Percentiles rank a stretch among this genome's conserved stretches.
Evolutionary conservation across 805 yeast genomes (phyloP).

Genomic region (Saccharomycopsis javanensis): DNA sequence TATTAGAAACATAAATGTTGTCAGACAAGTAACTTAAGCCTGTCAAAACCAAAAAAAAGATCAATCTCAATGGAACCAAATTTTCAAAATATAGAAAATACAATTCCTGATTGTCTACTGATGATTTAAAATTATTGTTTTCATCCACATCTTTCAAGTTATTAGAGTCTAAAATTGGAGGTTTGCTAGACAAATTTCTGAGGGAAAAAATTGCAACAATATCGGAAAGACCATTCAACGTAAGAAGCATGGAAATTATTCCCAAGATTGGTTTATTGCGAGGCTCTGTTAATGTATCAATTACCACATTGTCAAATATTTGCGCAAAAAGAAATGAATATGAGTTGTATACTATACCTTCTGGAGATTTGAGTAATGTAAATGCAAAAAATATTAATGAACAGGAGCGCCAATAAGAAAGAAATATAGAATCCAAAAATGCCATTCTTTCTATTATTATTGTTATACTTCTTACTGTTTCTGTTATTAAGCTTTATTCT

Average conservation of each 20-base stretch:
- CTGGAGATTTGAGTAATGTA: constrained; percentile 16
- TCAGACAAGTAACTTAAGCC: constrained; percentile 34
- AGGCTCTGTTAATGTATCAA: constrained; percentile 13
- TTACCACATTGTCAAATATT: constrained; percentile 14
- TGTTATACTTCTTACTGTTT: neutral
- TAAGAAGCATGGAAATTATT: constrained; percentile 10
- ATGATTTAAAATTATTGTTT: constrained; percentile 14
- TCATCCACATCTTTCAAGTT: constrained; percentile 15
- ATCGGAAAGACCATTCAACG: constrained; percentile 14
- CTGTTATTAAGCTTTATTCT: neutral
- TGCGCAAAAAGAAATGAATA: constrained; percentile 16
- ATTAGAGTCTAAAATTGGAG: constrained; percentile 16
- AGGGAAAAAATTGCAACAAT: constrained; percentile 17
- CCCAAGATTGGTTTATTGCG: constrained; percentile 16
- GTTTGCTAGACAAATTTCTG: constrained; percentile 10
- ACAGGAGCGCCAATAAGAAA: constrained; percentile 16
- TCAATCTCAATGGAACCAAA: constrained; percentile 40
- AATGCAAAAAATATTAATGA: constrained; percentile 16
- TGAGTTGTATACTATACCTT: constrained; percentile 11
- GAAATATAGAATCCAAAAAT: constrained; percentile 12
- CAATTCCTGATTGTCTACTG: constrained; percentile 17
- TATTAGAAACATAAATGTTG: constrained; percentile 37
- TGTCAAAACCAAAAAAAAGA: constrained; percentile 35
- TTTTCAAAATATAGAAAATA: constrained; percentile 37
- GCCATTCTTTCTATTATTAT: constrained; percentile 14